phyloP scores from a whole-genome alignment of 345 rosid genomes.

The Odontarrhena argentea region DNA sequence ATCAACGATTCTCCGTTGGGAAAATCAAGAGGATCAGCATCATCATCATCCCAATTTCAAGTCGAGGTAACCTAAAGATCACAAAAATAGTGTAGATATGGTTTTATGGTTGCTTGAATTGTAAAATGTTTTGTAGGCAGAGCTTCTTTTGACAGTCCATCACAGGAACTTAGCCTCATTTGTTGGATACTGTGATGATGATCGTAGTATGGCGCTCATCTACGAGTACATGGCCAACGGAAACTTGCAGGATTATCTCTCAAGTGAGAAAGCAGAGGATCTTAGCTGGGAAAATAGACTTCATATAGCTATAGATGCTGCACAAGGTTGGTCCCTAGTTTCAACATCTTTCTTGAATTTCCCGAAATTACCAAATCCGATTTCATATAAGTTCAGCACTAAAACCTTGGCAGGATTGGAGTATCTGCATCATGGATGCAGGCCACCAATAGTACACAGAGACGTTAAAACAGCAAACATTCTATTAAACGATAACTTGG shows the following conservation, averaged over 20 bases:
- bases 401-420: constrained; percentile 24
- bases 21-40: constrained; percentile 8
- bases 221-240: constrained; percentile 59
- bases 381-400: background rate
- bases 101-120: background rate
- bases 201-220: constrained; percentile 41
- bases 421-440: constrained; percentile 36
- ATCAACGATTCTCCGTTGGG: constrained; percentile 35
- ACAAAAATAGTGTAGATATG: background rate
- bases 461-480: constrained; percentile 38
- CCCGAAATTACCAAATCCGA: background rate
- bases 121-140: constrained; percentile 42
- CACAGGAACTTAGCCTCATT: constrained; percentile 49
- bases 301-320: constrained; percentile 51
- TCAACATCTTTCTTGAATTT: no score
- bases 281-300: constrained; percentile 58
- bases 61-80: constrained; percentile 42
- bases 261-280: constrained; percentile 27
- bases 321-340: constrained; percentile 49
- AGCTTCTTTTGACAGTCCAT: constrained; percentile 48
- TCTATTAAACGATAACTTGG: constrained; percentile 36
- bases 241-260: constrained; percentile 41
- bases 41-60: constrained; percentile 41
- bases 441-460: constrained; percentile 37
- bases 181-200: constrained; percentile 52